A percentile compares a stretch with the other conserved stretches of the same genome.
Conservation (phyloP, 129 eudicot genomes). For the Cynara cardunculus region DNA sequence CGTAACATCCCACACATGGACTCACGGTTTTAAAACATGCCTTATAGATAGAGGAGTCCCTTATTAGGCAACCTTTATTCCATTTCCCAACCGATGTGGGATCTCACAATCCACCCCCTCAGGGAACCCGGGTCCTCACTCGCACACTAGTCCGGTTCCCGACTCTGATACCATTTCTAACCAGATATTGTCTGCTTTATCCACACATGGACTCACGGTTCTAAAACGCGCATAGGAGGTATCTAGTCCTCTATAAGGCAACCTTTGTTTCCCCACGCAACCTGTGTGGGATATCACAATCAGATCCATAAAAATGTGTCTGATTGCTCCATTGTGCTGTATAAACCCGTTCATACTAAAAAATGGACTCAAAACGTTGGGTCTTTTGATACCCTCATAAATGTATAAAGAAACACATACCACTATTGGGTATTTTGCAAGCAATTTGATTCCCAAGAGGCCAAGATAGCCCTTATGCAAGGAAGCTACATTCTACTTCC, state of each 20-base stretch:
- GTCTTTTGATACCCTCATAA: background rate
- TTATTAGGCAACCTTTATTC: background rate
- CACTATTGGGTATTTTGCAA: background rate
- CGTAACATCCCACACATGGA: background rate
- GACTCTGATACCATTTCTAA: background rate
- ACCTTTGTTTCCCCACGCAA: background rate
- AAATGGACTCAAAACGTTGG: background rate
- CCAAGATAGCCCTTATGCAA: background rate
- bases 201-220: background rate
- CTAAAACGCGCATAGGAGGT: background rate
- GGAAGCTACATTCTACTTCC: background rate
- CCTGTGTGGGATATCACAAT: background rate
- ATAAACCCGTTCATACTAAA: background rate
- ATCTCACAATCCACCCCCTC: background rate
- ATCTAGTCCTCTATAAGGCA: background rate
- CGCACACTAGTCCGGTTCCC: background rate
- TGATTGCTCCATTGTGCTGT: background rate
- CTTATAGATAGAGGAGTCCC: background rate
- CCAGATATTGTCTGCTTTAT: background rate
- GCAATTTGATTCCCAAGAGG: slow-evolving; percentile 1
- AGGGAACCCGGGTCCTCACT: background rate
- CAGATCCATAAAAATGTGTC: background rate
- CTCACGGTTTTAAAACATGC: background rate
- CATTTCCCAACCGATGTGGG: background rate
- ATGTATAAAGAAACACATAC: too few relatives aligned